phyloP scores from a whole-genome alignment of 805 yeast genomes.

The Nakazawaea siamensis region DNA sequence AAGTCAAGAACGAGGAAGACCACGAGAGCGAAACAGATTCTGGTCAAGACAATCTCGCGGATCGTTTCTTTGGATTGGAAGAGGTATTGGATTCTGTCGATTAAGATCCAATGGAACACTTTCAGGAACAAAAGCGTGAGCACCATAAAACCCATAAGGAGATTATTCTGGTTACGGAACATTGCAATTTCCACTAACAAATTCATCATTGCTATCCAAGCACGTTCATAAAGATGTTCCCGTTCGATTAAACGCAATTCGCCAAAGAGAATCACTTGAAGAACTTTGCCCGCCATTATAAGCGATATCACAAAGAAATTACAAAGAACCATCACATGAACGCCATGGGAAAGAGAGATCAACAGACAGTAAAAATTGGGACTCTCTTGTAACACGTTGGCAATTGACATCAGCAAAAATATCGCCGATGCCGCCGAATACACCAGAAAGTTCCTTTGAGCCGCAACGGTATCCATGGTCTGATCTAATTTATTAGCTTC shows the following conservation, averaged over 20 bases:
- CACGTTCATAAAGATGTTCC: constrained; percentile 64
- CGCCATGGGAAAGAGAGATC: constrained; percentile 42
- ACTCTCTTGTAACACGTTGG: constrained; percentile 28
- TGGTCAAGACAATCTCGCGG: constrained; percentile 23
- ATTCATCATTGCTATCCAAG: constrained; percentile 57
- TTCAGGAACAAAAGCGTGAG: constrained; percentile 42
- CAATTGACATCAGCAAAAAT: constrained; percentile 25
- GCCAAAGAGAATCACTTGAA: constrained; percentile 60
- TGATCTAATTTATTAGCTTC: too few species aligned
- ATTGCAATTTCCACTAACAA: constrained; percentile 49
- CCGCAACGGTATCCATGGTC: constrained; percentile 5
- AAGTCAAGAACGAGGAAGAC: constrained; percentile 43
- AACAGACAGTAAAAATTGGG: constrained; percentile 44
- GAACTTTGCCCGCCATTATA: constrained; percentile 32
- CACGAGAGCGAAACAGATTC: constrained; percentile 35
- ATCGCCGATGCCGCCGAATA: constrained; percentile 24
- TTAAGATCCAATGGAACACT: constrained; percentile 70
- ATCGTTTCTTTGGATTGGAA: constrained; percentile 33
- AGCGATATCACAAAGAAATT: constrained; percentile 33
- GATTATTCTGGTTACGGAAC: constrained; percentile 38
- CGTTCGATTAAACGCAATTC: constrained; percentile 64
- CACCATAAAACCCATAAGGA: constrained; percentile 29
- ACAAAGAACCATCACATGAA: constrained; percentile 30
- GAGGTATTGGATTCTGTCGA: constrained; percentile 37
- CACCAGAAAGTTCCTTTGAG: constrained; percentile 13